Conservation (phyloP, 2,329 filamentous ascomycete genomes). For the Biscogniauxia sp. region DNA sequence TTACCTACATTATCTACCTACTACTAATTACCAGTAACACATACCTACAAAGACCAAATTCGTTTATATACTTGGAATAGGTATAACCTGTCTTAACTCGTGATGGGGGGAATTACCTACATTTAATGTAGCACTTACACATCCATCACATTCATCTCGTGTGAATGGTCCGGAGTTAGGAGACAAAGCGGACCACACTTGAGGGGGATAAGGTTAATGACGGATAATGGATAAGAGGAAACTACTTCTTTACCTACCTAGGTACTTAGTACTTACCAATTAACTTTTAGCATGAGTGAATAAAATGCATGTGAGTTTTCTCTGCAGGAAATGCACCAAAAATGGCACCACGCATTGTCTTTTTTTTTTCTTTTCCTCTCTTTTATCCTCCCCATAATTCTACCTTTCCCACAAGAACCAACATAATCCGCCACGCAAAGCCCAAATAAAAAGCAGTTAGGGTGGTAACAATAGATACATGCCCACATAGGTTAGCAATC, state of each 20-base stretch:
- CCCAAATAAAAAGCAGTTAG: neutral
- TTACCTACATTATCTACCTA: no score
- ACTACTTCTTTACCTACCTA: no score
- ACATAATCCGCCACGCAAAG: neutral
- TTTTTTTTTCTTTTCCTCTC: no score
- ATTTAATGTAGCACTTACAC: slow-evolving; percentile 1
- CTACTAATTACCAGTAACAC: no score
- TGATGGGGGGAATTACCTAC: slow-evolving; percentile 2
- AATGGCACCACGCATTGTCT: neutral
- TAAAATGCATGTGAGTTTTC: neutral
- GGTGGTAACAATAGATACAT: neutral
- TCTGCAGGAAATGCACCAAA: neutral
- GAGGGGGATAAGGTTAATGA: neutral
- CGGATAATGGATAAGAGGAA: neutral
- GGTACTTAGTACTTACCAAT: no score
- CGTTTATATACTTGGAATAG: no score
- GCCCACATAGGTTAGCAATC: neutral
- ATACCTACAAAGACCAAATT: no score
- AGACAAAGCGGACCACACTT: slow-evolving; percentile 11
- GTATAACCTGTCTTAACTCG: neutral
- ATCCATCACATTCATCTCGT: neutral
- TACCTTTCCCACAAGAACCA: neutral
- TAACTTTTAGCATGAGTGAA: neutral
- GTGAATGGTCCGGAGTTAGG: slow-evolving; percentile 17
- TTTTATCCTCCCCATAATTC: no score